Percentiles rank a stretch among this genome's conserved stretches.
Conservation (phyloP, 768 basidiomycete species). For the Amanita fuliginea region DNA sequence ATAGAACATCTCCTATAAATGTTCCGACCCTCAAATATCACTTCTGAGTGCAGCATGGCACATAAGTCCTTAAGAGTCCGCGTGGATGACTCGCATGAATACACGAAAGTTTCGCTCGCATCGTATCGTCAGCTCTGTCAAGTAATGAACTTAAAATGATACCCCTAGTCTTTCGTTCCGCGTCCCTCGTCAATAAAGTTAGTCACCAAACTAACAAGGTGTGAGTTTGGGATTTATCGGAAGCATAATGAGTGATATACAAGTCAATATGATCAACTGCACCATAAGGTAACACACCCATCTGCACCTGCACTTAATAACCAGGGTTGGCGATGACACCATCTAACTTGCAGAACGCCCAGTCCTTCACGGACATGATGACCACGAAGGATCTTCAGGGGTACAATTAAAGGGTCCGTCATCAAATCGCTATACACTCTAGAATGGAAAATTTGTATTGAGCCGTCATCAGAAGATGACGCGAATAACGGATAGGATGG, state of each 20-base stretch:
- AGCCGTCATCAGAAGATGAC: constrained; percentile 93
- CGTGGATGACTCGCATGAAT: too few relatives aligned
- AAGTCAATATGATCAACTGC: constrained; percentile 34
- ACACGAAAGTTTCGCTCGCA: too few relatives aligned
- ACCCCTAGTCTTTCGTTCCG: too few relatives aligned
- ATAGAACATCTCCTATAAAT: not conserved
- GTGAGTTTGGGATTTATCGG: not conserved
- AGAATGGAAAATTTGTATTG: constrained; percentile 94
- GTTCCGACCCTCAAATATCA: too few relatives aligned
- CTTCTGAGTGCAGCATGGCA: too few relatives aligned
- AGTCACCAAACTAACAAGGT: too few relatives aligned
- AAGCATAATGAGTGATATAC: not conserved
- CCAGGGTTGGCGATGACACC: constrained; percentile 90
- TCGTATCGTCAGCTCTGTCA: too few relatives aligned
- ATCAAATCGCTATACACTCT: constrained; percentile 92
- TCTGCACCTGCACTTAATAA: constrained; percentile 88
- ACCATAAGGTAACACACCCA: constrained; percentile 83
- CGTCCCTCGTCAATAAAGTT: too few relatives aligned
- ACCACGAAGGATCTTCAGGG: constrained; percentile 92
- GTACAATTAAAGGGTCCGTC: constrained; percentile 96
- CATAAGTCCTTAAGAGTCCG: too few relatives aligned
- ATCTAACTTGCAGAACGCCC: constrained; percentile 84
- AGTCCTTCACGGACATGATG: constrained; percentile 78
- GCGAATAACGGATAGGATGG: constrained; percentile 93
- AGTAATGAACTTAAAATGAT: too few relatives aligned